Base-by-base conservation (phyloP, 345 rosid genomes). In the Turritis glabra region DNA sequence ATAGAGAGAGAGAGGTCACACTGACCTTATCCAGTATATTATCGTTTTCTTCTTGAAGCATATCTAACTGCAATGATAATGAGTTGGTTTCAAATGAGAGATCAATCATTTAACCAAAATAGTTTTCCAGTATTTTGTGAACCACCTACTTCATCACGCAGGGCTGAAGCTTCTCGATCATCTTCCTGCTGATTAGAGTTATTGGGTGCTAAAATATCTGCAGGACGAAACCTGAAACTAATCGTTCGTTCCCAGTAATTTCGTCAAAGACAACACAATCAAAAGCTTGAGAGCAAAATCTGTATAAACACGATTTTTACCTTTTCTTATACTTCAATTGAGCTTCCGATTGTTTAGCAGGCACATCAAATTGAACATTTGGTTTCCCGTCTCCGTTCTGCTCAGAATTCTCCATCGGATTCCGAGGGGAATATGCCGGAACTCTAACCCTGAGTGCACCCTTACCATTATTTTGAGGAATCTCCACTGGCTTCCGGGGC, bases 21-120 rank as follows among this genome's bases (percentile, higher is more conserved):
- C 67, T 73, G 73, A 90, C 96, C 88, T 84, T 90, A 22, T 85
- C 79, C 52, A 84, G 77, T 76, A 87, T 75, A 66, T 67, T 73
- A 53, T 92, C 97, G 70, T 96, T 90, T 84, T 96, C 98, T 77
- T 89, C 91, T 79, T 83, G 95, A 67, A 92, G 85, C 96, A 92
- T 90, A 71, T 95, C 99, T 78, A 92, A 88, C 98, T 95, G 90
- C 85, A 79, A 59, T 40, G 33, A 51, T n/a, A 54, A 80, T 47
- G 69, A 27, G 23, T 74, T 75, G 61, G 75, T 38, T 76, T 76
- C 63, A 69, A 71, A 47, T 63, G 18, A 23, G 14, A 62, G 61
- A 19, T 55, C 30, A 62, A 25, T 3, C 7, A 3, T 23, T 30
- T 8, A 25, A 30, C 55, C n/a, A 22, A 46, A 8, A 4, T 61